These are phyloP conservation scores for Tricholoma sp. DNA, from an alignment of 768 basidiomycete genomes.

Conservation along the genomic window DNA sequence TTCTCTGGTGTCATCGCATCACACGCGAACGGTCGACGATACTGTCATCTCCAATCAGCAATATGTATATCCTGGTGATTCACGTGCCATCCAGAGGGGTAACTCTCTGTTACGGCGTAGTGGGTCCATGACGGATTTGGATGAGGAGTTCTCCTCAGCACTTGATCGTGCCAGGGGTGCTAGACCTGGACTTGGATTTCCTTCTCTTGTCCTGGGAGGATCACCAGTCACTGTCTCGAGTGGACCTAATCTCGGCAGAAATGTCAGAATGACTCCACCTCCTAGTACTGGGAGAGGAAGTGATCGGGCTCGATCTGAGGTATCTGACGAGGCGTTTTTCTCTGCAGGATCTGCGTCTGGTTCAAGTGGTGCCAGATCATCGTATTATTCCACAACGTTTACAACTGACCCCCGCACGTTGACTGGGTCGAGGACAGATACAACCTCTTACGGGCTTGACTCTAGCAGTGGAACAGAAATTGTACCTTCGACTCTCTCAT, in stretches of 20 bases:
- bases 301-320: slow-evolving; percentile 26
- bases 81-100: slow-evolving; percentile 58
- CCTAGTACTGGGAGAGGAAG: slow-evolving; percentile 30
- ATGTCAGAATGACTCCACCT: slow-evolving; percentile 39
- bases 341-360: slow-evolving; percentile 30
- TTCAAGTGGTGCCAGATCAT: slow-evolving; percentile 24
- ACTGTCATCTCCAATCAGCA: slow-evolving; percentile 59
- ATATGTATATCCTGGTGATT: slow-evolving; percentile 69
- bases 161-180: slow-evolving; percentile 40
- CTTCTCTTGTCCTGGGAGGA: slow-evolving; percentile 37
- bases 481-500: slow-evolving; percentile 46
- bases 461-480: slow-evolving; percentile 38
- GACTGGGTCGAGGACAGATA: slow-evolving; percentile 24
- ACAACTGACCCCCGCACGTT: slow-evolving; percentile 22
- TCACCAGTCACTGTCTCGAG: slow-evolving; percentile 74
- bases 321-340: slow-evolving; percentile 36
- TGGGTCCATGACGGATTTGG: slow-evolving; percentile 78
- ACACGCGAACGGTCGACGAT: slow-evolving; percentile 70
- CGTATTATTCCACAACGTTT: slow-evolving; percentile 31
- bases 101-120: slow-evolving; percentile 44
- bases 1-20: slow-evolving; percentile 53
- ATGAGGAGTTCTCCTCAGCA: slow-evolving; percentile 45
- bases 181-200: slow-evolving; percentile 31
- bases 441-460: slow-evolving; percentile 25
- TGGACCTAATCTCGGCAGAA: slow-evolving; percentile 46